Percentiles rank a stretch among this genome's conserved stretches.
These are phyloP conservation scores for Leccinum fibrillosum DNA, from an alignment of 768 basidiomycete species.

Conservation along the genomic window DNA sequence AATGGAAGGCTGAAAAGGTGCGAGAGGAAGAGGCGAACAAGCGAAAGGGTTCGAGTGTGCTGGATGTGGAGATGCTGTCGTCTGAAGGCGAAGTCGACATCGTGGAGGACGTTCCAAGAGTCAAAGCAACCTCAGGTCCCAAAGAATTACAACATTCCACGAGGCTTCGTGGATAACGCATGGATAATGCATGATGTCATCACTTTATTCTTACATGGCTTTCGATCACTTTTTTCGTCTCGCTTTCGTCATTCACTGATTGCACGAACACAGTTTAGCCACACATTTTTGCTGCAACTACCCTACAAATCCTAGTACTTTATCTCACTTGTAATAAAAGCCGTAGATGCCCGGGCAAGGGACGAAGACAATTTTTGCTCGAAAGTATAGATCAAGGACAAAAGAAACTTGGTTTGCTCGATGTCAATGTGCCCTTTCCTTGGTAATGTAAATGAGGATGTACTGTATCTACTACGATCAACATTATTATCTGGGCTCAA, in stretches of 20 bases:
- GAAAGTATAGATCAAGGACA: neutral
- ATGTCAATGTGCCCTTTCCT: neutral
- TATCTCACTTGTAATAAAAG: constrained; percentile 14
- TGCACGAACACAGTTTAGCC: constrained; percentile 1
- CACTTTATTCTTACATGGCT: constrained; percentile 1
- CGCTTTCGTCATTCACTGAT: constrained; percentile 2
- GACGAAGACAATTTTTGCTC: neutral
- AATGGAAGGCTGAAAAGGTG: constrained; percentile 46
- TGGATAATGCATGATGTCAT: constrained; percentile 4
- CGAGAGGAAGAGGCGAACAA: constrained; percentile 34
- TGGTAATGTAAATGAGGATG: neutral
- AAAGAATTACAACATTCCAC: constrained; percentile 8
- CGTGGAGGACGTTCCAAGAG: constrained; percentile 28
- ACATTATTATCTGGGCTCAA: too few species aligned
- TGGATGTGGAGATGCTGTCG: constrained; percentile 19
- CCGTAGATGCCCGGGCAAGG: neutral
- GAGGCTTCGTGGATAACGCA: constrained; percentile 25
- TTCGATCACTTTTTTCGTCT: constrained; percentile 1
- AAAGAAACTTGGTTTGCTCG: neutral
- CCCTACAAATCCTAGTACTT: constrained; percentile 15
- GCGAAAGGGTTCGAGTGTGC: constrained; percentile 18
- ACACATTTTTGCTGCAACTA: constrained; percentile 10
- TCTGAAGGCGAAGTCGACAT: constrained; percentile 42
- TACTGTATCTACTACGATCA: too few species aligned
- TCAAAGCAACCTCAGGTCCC: constrained; percentile 9